phyloP scores from a whole-genome alignment of 495 filamentous ascomycete species.

The Hypoxylon subgilvum region DNA sequence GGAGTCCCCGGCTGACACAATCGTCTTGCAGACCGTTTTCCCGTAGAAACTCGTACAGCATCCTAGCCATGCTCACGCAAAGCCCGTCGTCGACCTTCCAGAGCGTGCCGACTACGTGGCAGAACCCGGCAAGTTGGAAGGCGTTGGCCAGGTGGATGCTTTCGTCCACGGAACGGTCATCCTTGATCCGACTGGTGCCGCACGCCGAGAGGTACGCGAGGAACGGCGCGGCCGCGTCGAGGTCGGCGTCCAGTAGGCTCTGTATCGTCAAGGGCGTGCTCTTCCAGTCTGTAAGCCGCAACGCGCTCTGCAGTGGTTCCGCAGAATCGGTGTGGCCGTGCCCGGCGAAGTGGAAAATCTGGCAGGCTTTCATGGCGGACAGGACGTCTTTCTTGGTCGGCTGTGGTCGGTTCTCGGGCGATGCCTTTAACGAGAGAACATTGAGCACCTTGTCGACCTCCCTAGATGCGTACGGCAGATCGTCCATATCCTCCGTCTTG shows the following conservation, averaged over 20 bases:
- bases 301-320: slow-evolving; percentile 33
- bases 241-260: slow-evolving; percentile 25
- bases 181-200: slow-evolving; percentile 34
- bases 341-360: slow-evolving; percentile 40
- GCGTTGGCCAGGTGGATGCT: slow-evolving; percentile 44
- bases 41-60: slow-evolving; percentile 22
- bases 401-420: neutral
- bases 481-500: neutral
- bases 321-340: slow-evolving; percentile 9
- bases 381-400: slow-evolving; percentile 1
- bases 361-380: neutral
- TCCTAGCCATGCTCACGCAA: slow-evolving; percentile 29
- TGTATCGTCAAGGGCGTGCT: slow-evolving; percentile 33
- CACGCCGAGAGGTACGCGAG: slow-evolving; percentile 40
- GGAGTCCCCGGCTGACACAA: slow-evolving; percentile 20
- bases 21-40: slow-evolving; percentile 15
- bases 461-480: neutral
- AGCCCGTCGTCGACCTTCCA: slow-evolving; percentile 36
- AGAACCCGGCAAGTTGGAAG: slow-evolving; percentile 47
- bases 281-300: slow-evolving; percentile 17
- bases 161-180: slow-evolving; percentile 39
- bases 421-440: neutral
- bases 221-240: slow-evolving; percentile 23
- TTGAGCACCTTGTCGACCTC: neutral
- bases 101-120: slow-evolving; percentile 44